A percentile compares a stretch with the other conserved stretches of the same genome.
Evolutionary conservation across 345 rosid species (phyloP).

Genomic region (Arabidopsis arenosa): DNA sequence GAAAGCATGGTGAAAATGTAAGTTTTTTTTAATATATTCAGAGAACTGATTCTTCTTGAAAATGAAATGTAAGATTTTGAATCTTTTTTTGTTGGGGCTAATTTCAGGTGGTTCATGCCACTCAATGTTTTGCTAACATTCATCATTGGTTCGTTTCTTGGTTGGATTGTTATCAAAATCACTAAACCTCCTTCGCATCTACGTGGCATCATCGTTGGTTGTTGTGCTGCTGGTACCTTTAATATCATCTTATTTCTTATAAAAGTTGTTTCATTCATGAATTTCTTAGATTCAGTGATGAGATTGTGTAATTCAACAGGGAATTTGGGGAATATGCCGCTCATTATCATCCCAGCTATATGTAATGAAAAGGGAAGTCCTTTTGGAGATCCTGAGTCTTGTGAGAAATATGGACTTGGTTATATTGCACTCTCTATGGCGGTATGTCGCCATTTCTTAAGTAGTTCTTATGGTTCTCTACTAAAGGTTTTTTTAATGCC

Average conservation of each 20-base stretch:
- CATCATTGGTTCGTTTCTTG: slow-evolving; percentile 57
- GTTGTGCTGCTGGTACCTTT: slow-evolving; percentile 41
- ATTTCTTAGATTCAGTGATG: slow-evolving; percentile 8
- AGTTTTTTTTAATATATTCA: slow-evolving; percentile 29
- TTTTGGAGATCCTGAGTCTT: slow-evolving; percentile 61
- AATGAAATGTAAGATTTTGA: neutral
- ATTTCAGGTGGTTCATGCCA: slow-evolving; percentile 67
- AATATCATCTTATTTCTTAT: neutral
- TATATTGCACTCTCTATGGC: slow-evolving; percentile 77
- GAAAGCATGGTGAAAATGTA: slow-evolving; percentile 60
- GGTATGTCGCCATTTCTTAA: slow-evolving; percentile 42
- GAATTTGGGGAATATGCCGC: slow-evolving; percentile 67
- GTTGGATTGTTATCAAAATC: slow-evolving; percentile 59
- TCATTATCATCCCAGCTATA: slow-evolving; percentile 70
- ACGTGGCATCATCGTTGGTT: slow-evolving; percentile 44
- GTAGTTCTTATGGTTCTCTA: neutral
- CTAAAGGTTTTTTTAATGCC: neutral
- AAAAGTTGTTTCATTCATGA: neutral
- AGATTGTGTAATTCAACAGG: slow-evolving; percentile 44
- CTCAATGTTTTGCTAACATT: slow-evolving; percentile 59
- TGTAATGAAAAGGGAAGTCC: slow-evolving; percentile 72
- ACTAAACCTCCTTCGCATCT: slow-evolving; percentile 55
- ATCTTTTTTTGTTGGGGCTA: neutral
- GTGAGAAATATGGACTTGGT: slow-evolving; percentile 56
- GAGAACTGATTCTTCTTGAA: neutral